phyloP scores from a whole-genome alignment of 768 basidiomycete species.

The Strobilomyces dryophilus region DNA sequence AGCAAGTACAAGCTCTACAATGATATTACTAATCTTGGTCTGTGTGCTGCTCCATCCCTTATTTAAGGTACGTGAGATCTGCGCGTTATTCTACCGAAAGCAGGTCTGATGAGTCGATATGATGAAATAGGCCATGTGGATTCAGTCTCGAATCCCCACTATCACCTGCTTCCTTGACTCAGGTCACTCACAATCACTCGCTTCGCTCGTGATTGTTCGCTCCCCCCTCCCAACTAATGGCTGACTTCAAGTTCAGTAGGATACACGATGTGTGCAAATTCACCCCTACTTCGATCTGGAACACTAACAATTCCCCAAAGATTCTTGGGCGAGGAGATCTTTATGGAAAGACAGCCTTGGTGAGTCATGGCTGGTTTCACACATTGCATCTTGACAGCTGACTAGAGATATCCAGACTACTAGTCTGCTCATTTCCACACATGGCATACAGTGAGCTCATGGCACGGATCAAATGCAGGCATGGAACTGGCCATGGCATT shows the following conservation, averaged over 20 bases:
- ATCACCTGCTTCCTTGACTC: too few relatives aligned
- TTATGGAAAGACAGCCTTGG: conserved; percentile 89
- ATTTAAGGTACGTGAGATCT: too few relatives aligned
- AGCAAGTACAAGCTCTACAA: too few relatives aligned
- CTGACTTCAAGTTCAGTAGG: conserved; percentile 32
- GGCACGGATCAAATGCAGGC: conserved; percentile 39
- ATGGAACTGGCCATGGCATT: conserved; percentile 95
- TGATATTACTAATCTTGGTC: too few relatives aligned
- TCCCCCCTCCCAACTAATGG: background rate
- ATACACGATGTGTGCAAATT: conserved; percentile 46
- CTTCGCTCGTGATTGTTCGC: too few relatives aligned
- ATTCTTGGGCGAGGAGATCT: conserved; percentile 72
- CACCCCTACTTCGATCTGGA: background rate
- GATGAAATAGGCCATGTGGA: too few relatives aligned
- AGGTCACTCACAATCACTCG: too few relatives aligned
- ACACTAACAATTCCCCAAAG: conserved; percentile 40
- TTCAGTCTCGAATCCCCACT: too few relatives aligned
- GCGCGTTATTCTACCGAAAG: too few relatives aligned
- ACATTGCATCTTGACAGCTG: background rate
- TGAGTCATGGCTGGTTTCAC: conserved; percentile 28
- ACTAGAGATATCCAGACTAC: conserved; percentile 42
- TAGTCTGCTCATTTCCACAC: conserved; percentile 33
- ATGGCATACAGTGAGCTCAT: background rate
- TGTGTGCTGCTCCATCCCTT: too few relatives aligned
- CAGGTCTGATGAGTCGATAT: too few relatives aligned